A percentile compares a stretch with the other conserved stretches of the same genome.
These are phyloP conservation scores for Mycena floridula DNA, from an alignment of 768 basidiomycete species.

Conservation along the genomic window DNA sequence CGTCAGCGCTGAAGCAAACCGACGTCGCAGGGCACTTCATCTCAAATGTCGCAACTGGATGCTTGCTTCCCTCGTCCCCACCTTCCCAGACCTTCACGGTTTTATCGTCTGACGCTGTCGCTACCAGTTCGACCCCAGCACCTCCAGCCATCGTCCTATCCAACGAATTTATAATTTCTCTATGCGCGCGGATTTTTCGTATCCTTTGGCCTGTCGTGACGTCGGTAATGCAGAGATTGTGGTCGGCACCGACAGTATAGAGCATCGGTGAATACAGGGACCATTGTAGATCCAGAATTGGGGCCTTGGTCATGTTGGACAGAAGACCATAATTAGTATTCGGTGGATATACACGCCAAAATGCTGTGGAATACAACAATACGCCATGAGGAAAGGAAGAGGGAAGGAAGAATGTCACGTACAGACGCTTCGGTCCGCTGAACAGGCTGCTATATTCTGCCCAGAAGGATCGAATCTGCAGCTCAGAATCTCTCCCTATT, in stretches of 20 bases:
- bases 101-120: conserved; percentile 89
- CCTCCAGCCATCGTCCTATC: conserved; percentile 84
- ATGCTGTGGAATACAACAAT: conserved; percentile 35
- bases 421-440: conserved; percentile 88
- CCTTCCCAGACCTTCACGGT: conserved; percentile 91
- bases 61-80: conserved; percentile 58
- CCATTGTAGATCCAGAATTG: conserved; percentile 92
- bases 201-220: conserved; percentile 78
- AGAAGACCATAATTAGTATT: conserved; percentile 91
- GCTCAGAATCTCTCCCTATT: conserved; percentile 81
- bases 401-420: conserved; percentile 26
- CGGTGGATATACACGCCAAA: conserved; percentile 90
- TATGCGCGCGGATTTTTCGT: conserved; percentile 81
- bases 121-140: conserved; percentile 78
- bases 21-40: conserved; percentile 87
- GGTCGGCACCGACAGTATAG: conserved; percentile 89
- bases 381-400: conserved; percentile 3
- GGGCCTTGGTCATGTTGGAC: conserved; percentile 78
- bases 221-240: conserved; percentile 70
- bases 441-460: conserved; percentile 89
- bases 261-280: conserved; percentile 66
- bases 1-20: conserved; percentile 91
- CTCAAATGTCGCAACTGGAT: conserved; percentile 73
- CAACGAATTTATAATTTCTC: conserved; percentile 85
- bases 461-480: conserved; percentile 94